Conservation (phyloP, 208 protist species). For the Leishmania guyanensis region DNA sequence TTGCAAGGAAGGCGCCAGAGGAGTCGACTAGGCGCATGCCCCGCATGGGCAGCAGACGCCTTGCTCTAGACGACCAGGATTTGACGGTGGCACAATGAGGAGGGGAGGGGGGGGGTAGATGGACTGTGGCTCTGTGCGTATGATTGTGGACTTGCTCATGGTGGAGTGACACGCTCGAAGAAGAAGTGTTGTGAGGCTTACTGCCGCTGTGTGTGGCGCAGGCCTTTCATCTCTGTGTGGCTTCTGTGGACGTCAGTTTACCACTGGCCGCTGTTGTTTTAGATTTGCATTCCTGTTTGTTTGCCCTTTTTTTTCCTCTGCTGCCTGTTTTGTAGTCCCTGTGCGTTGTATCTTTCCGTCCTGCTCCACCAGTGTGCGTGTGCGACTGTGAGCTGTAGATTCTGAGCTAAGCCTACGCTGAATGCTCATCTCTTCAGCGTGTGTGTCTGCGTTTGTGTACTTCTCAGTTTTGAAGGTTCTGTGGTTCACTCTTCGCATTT, state of each 20-base stretch:
- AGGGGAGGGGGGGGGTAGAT: neutral
- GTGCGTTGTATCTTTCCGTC: neutral
- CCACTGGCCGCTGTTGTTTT: too few species aligned
- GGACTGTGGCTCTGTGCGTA: neutral
- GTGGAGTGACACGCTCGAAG: neutral
- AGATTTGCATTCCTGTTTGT: too few species aligned
- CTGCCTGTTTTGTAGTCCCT: neutral
- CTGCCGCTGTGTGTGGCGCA: too few species aligned
- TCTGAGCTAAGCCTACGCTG: neutral
- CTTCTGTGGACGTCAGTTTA: too few species aligned
- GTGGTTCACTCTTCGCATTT: neutral
- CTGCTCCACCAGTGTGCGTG: too few species aligned
- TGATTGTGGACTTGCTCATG: neutral
- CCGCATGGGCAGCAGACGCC: neutral
- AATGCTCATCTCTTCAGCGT: neutral
- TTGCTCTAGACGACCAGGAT: neutral
- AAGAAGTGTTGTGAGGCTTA: neutral
- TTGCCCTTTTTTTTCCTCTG: too few species aligned
- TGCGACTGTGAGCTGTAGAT: neutral
- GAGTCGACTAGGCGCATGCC: neutral
- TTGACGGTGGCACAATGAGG: too few species aligned
- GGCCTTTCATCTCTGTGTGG: too few species aligned
- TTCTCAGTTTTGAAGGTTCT: neutral
- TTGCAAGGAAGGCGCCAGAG: neutral
- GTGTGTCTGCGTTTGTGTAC: neutral